Evolutionary conservation across 139 green algal species (phyloP), one percentile per base, ranked within the genome.

Genomic region (Chlorella ohadii): DNA sequence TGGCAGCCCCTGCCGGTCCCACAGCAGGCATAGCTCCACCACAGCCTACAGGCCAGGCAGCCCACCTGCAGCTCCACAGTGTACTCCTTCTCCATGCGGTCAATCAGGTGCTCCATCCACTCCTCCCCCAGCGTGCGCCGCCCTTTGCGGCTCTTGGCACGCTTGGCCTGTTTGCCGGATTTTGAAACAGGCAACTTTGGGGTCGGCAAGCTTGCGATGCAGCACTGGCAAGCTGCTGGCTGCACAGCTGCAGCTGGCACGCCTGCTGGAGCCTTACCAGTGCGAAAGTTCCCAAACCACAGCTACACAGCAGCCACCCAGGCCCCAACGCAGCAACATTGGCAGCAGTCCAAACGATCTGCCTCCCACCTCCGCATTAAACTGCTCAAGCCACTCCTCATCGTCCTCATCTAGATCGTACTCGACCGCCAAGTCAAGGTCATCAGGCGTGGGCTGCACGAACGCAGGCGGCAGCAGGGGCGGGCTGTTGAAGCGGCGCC

Each of bases 391-490:
- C 96, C 97, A 99, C 72, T 95, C 90, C 87, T 98, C 95, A 78
- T 99, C 97, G 38, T 98, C 96, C 23, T 96, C 90, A 80, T 99
- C 97, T 72, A 99, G 85, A 82, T 99, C 97, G 84, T 99, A 99
- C 89, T 99, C 97, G 31, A 98, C 90, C 27, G 76, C 66, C 22
- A 87, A 59, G 27, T 92, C 88, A 51, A 89, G 71, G 11, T 92
- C 89, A 70, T 92, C 88, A 19, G 82, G 82, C 22, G 81, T 90
- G 51, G 87, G 87, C 39, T 90, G 81, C 75, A 84, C 57, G 74
- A 6, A 51, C 6, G 56, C 9, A 1, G 31, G 33, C 16, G 47
- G 70, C 22, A 80, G 15, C 9, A 2, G 2, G 7, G 2, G 27
- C n/a, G 3, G 41, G 38, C 56, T 82, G 72, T 25, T 13, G 25